Conservation (phyloP, 768 basidiomycete species). For the Suillus sp. region DNA sequence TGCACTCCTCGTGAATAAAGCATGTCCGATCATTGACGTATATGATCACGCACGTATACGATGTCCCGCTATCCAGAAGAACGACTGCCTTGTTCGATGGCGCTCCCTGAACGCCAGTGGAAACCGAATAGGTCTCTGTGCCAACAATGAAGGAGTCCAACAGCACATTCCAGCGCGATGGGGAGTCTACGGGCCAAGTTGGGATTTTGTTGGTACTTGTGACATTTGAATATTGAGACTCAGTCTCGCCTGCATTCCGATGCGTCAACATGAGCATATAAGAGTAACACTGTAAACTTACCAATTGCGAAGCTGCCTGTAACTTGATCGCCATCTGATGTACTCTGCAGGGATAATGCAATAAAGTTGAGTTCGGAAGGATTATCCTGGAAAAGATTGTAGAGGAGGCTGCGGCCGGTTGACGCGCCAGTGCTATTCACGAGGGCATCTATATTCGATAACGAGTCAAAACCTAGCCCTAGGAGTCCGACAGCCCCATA, state of each 20-base stretch:
- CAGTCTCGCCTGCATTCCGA: constrained; percentile 59
- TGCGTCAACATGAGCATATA: not conserved
- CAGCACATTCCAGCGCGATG: constrained; percentile 75
- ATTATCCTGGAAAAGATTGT: constrained; percentile 74
- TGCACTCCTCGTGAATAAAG: constrained; percentile 28
- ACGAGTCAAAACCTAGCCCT: constrained; percentile 76
- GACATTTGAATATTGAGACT: constrained; percentile 61
- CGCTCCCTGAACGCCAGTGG: constrained; percentile 54
- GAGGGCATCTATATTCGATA: constrained; percentile 69
- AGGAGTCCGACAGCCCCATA: constrained; percentile 74
- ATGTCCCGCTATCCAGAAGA: constrained; percentile 80
- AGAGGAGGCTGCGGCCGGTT: constrained; percentile 69
- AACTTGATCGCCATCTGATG: constrained; percentile 53
- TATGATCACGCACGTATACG: constrained; percentile 61
- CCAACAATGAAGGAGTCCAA: constrained; percentile 73
- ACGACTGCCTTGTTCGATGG: constrained; percentile 74
- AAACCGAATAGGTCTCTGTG: constrained; percentile 50
- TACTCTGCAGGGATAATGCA: constrained; percentile 71
- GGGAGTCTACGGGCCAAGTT: constrained; percentile 69
- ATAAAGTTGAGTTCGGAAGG: constrained; percentile 77
- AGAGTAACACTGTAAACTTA: constrained; percentile 29
- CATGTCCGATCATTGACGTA: constrained; percentile 5
- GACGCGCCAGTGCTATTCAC: constrained; percentile 60
- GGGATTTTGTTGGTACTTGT: constrained; percentile 59
- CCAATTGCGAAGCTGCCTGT: constrained; percentile 76